Evolutionary conservation across 83 land plant species (phyloP).

Genomic region (Picea mariana): DNA sequence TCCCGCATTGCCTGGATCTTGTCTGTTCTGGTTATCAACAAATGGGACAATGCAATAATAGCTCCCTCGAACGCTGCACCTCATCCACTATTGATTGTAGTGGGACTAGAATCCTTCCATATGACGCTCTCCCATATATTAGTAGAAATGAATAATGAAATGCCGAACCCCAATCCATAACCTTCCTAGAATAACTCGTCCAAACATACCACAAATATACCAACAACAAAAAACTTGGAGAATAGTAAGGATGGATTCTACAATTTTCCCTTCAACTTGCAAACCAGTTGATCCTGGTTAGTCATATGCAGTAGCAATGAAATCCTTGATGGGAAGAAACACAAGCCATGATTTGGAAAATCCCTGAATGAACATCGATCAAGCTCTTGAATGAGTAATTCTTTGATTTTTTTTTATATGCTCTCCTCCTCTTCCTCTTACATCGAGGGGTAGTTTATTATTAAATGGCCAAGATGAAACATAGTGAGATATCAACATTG

Average conservation of each 20-base stretch:
- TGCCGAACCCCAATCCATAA: constrained; percentile 91
- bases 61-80: constrained; percentile 97
- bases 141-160: constrained; percentile 88
- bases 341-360: too few relatives aligned
- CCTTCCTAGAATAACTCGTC: constrained; percentile 93
- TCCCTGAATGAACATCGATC: too few relatives aligned
- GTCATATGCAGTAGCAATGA: too few relatives aligned
- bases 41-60: constrained; percentile 84
- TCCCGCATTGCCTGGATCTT: constrained; percentile 84
- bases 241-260: constrained; percentile 68
- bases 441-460: too few relatives aligned
- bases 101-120: constrained; percentile 97
- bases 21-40: constrained; percentile 76
- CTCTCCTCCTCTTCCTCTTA: too few relatives aligned
- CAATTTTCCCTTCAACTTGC: too few relatives aligned
- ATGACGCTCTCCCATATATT: constrained; percentile 95
- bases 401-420: too few relatives aligned
- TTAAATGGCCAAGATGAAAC: too few relatives aligned
- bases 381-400: too few relatives aligned
- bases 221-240: constrained; percentile 88
- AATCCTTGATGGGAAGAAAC: too few relatives aligned
- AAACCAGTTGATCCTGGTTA: too few relatives aligned
- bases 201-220: constrained; percentile 83
- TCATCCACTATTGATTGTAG: constrained; percentile 90
- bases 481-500: too few relatives aligned